phyloP scores from a whole-genome alignment of 164 flowering plant genomes.

The Magnolia officinalis region DNA sequence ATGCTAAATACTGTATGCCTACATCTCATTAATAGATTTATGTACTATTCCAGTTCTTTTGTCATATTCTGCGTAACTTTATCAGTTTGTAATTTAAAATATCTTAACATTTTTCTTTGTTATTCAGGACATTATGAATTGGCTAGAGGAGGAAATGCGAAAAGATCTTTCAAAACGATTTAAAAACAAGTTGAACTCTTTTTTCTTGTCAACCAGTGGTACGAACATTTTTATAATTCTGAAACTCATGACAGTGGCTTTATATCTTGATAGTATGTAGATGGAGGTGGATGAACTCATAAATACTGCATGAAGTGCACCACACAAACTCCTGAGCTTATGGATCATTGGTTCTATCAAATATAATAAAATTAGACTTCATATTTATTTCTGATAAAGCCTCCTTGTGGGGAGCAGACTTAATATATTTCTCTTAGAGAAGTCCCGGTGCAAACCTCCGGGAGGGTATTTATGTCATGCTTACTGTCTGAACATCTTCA shows the following conservation, averaged over 20 bases:
- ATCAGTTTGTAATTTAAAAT: not conserved
- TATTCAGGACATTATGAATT: constrained; percentile 21
- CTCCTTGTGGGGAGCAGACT: no score
- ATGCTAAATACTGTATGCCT: not conserved
- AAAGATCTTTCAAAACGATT: constrained; percentile 19
- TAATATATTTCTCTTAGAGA: no score
- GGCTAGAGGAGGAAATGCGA: constrained; percentile 20
- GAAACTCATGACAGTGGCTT: not conserved
- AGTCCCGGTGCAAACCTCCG: no score
- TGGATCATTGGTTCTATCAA: no score
- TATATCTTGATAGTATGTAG: not conserved
- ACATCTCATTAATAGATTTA: not conserved
- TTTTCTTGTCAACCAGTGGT: constrained; percentile 15
- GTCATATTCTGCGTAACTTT: not conserved
- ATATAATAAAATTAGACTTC: no score
- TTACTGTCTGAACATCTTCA: no score
- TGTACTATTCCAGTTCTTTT: not conserved
- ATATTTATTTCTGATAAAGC: no score
- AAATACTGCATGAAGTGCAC: not conserved
- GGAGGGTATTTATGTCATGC: no score
- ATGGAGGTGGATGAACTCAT: not conserved
- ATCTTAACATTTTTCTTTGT: not conserved
- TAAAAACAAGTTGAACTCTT: constrained; percentile 14
- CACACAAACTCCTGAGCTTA: not conserved
- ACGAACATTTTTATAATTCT: not conserved